Evolutionary conservation across 2,329 filamentous ascomycete species (phyloP), one percentile per base, ranked within the genome.

Genomic region (Fusarium clavum): DNA sequence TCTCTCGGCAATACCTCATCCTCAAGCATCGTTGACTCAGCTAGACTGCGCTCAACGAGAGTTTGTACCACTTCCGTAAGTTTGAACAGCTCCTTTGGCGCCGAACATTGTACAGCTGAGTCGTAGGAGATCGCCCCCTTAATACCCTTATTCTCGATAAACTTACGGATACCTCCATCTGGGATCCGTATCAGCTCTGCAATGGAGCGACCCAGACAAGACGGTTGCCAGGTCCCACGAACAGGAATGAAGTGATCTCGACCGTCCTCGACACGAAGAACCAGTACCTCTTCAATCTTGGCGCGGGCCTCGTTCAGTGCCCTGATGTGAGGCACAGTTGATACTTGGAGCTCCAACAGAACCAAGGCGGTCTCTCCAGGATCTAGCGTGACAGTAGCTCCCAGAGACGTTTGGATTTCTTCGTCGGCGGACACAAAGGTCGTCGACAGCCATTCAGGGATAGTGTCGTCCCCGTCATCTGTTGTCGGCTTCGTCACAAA

Each of bases 181-280:
- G 96, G 94, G 7, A 98, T 89, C 20, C 91, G 89, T 52, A 97
- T 93, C 11, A 99, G 86, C 75, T 97, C 94, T 64, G 94, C 91
- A n/a, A 99, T 86, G 0, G 92, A 94, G 40, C 93, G 90, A 1
- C 93, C 93, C 51, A 98, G 92, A 73, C 90, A 92, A 0, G 93
- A 94, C 11, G 92, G 92, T 6, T 91, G 83, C 95, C 96, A 99
- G 2, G 81, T 83, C 0, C 88, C 96, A 25, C 88, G 90, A 1
- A 97, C 84, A 0, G 94, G 91, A 41, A 99, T 88, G 77, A 99
- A 99, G 77, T 98, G 92, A 74, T 99, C 96, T 49, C 94, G 88
- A 1, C 97, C 97, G 55, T 91, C 88, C 13, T 89, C 86, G 8
- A 99, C 92, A 1, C 94, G 90, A 11, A 99, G 85, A 3, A 99